Conservation (phyloP, 495 filamentous ascomycete genomes). For the Penicillium psychrofluorescens region DNA sequence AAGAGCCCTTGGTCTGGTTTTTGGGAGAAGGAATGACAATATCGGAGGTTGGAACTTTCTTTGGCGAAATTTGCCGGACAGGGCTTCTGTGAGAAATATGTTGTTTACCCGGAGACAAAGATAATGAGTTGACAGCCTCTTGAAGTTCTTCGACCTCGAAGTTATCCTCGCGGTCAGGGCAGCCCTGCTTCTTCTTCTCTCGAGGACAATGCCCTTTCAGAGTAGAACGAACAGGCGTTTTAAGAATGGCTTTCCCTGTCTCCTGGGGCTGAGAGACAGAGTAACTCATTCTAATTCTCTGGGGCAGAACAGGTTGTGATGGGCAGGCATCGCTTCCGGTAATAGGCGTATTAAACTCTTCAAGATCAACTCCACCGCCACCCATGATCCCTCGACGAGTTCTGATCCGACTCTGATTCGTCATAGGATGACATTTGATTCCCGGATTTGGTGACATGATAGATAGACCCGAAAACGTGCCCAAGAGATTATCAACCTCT, state of each 20-base stretch:
- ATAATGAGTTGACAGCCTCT: constrained; percentile 12
- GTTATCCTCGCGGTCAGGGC: too few species aligned
- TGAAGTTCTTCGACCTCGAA: constrained; percentile 10
- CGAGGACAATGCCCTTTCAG: too few species aligned
- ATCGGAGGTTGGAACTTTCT: not conserved
- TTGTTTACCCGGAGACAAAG: constrained; percentile 5
- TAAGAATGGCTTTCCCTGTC: not conserved
- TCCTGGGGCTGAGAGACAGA: constrained; percentile 8
- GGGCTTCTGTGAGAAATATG: not conserved
- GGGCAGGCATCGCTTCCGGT: constrained; percentile 4
- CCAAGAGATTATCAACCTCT: constrained; percentile 22
- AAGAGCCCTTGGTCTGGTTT: not conserved
- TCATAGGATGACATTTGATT: constrained; percentile 19
- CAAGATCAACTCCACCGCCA: constrained; percentile 7
- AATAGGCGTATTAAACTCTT: constrained; percentile 3
- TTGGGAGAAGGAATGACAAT: not conserved
- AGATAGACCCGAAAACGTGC: constrained; percentile 20
- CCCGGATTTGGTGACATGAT: constrained; percentile 12
- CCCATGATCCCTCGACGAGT: constrained; percentile 6
- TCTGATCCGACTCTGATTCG: constrained; percentile 3
- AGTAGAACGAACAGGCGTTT: not conserved
- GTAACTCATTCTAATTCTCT: constrained; percentile 14
- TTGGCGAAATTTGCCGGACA: not conserved
- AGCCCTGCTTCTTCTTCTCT: too few species aligned
- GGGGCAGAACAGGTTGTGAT: not conserved